Conservation (phyloP, 345 rosid species). For the Geranium rotundifolium region DNA sequence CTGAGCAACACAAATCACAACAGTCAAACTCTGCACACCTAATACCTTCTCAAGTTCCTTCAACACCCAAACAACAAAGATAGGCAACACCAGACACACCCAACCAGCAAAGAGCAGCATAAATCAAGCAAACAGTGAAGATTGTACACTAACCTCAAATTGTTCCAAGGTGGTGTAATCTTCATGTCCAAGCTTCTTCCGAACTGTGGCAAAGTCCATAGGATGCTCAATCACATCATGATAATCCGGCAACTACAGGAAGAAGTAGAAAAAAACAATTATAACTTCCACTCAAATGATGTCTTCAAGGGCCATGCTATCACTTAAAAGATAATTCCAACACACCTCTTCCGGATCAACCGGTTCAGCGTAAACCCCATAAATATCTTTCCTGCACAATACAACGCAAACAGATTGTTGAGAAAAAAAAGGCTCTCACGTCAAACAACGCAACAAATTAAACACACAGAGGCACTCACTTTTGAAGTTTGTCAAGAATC, state of each 20-base stretch:
- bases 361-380: conserved; percentile 90
- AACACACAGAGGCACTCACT: conserved; percentile 40
- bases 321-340: too few species aligned
- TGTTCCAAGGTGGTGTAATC: conserved; percentile 51
- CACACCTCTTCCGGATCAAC: conserved; percentile 92
- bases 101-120: too few species aligned
- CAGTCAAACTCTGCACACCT: neutral
- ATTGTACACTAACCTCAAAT: conserved; percentile 50
- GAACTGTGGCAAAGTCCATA: conserved; percentile 74
- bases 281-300: neutral
- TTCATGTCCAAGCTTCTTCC: conserved; percentile 70
- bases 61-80: too few species aligned
- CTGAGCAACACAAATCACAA: too few species aligned
- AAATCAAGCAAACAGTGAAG: conserved; percentile 8
- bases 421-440: conserved; percentile 8
- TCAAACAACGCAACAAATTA: neutral
- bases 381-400: conserved; percentile 80
- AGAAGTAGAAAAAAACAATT: conserved; percentile 8
- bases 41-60: too few species aligned
- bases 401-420: too few species aligned
- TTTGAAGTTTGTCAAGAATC: conserved; percentile 89
- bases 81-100: too few species aligned
- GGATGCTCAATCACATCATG: conserved; percentile 69
- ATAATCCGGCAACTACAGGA: conserved; percentile 75
- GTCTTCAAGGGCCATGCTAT: too few species aligned